Evolutionary conservation across 1,284 basidiomycete species (phyloP).

Genomic region (Butyriboletus appendiculatus): DNA sequence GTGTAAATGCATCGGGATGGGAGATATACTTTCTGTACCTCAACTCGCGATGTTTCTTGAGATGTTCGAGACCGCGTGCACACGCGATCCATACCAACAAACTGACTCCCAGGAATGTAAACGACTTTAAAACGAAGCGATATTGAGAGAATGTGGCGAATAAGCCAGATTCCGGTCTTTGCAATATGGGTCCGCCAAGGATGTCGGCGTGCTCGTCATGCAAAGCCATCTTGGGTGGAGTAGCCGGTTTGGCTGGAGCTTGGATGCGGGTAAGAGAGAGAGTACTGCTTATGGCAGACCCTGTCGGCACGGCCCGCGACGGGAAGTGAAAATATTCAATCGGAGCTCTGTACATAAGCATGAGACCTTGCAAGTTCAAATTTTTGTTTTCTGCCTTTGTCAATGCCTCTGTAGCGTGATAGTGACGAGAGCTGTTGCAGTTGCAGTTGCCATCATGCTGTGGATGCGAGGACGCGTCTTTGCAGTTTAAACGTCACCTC

Average conservation of each 20-base stretch:
- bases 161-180: constrained; percentile 37
- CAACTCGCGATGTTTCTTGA: constrained; percentile 56
- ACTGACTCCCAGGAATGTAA: constrained; percentile 37
- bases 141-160: constrained; percentile 37
- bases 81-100: constrained; percentile 38
- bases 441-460: background rate
- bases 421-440: background rate
- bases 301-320: constrained; percentile 20
- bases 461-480: background rate
- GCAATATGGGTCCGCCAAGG: constrained; percentile 55
- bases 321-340: constrained; percentile 24
- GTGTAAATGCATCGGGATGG: constrained; percentile 5
- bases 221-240: constrained; percentile 42
- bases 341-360: constrained; percentile 19
- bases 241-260: constrained; percentile 23
- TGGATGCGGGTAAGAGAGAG: constrained; percentile 20
- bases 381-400: background rate
- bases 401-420: background rate
- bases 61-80: constrained; percentile 41
- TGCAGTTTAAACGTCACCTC: constrained; percentile 19
- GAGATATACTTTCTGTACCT: constrained; percentile 57
- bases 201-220: constrained; percentile 65
- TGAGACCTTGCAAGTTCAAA: background rate
- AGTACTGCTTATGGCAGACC: constrained; percentile 7
- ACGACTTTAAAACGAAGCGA: constrained; percentile 39